Evolutionary conservation across 257 asterid species (phyloP).

Genomic region (Nyctanthes arbortristis): DNA sequence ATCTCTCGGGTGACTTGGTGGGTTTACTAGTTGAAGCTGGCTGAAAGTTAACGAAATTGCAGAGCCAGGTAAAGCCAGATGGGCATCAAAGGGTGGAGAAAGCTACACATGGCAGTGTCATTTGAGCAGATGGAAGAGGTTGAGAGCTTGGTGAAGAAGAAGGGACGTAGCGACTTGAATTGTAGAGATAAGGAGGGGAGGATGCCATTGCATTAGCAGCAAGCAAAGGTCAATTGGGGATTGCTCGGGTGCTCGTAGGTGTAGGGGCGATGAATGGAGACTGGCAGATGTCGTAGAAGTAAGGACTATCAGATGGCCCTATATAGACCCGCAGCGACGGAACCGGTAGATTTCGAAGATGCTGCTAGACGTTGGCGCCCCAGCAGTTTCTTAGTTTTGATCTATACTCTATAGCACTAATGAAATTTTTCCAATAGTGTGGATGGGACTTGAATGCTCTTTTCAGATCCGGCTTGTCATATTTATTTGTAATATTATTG

Average conservation of each 20-base stretch:
- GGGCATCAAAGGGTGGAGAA: slow-evolving; percentile 59
- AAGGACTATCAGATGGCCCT: slow-evolving; percentile 74
- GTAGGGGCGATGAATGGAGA: slow-evolving; percentile 74
- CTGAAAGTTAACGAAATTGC: slow-evolving; percentile 35
- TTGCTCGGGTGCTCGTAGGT: slow-evolving; percentile 47
- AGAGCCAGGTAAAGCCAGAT: slow-evolving; percentile 32
- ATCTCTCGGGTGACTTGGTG: slow-evolving; percentile 45
- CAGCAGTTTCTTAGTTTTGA: slow-evolving; percentile 55
- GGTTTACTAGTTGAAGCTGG: slow-evolving; percentile 57
- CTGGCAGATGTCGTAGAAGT: too few relatives aligned
- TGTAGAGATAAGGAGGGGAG: slow-evolving; percentile 70
- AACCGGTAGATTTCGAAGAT: slow-evolving; percentile 60
- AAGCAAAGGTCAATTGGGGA: slow-evolving; percentile 48
- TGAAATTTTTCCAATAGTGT: too few relatives aligned
- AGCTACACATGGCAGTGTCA: slow-evolving; percentile 63
- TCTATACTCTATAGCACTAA: too few relatives aligned
- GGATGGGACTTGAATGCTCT: too few relatives aligned
- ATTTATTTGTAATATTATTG: too few relatives aligned
- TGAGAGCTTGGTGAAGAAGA: slow-evolving; percentile 34
- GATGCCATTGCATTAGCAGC: slow-evolving; percentile 72
- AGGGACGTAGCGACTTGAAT: slow-evolving; percentile 34
- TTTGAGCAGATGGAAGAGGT: slow-evolving; percentile 58
- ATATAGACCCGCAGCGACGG: slow-evolving; percentile 60
- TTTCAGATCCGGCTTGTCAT: too few relatives aligned
- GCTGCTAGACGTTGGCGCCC: slow-evolving; percentile 59